These are phyloP conservation scores for Apiotrichum mycotoxinovorans DNA, from an alignment of 1,284 basidiomycete species.

Conservation along the genomic window DNA sequence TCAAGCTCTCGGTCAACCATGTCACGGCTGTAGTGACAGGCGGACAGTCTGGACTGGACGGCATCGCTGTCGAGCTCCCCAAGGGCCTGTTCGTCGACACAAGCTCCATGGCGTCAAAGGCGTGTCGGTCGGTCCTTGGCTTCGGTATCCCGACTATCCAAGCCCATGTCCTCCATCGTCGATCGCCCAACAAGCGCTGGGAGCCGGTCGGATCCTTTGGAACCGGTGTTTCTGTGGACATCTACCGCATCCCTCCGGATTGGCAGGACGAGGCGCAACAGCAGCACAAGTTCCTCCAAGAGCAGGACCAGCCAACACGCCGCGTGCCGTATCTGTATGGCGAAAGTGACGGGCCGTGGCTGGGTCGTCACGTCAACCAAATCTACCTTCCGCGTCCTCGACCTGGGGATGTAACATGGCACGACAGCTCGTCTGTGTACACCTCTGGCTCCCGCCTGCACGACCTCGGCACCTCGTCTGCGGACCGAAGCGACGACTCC, in stretches of 20 bases:
- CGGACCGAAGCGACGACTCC: slow-evolving; percentile 6
- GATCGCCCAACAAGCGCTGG: slow-evolving; percentile 54
- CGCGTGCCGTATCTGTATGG: slow-evolving; percentile 62
- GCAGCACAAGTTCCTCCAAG: slow-evolving; percentile 66
- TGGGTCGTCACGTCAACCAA: slow-evolving; percentile 26
- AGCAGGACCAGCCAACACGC: slow-evolving; percentile 66
- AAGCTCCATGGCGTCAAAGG: slow-evolving; percentile 68
- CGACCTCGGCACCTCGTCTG: slow-evolving; percentile 10
- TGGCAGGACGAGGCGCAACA: slow-evolving; percentile 57
- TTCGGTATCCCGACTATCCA: slow-evolving; percentile 24
- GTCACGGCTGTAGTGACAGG: slow-evolving; percentile 60
- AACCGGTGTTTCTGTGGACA: slow-evolving; percentile 62
- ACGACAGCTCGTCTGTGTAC: background rate
- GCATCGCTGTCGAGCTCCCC: slow-evolving; percentile 59
- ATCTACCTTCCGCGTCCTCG: slow-evolving; percentile 35
- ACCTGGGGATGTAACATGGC: background rate
- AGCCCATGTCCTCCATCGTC: slow-evolving; percentile 21
- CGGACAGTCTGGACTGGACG: slow-evolving; percentile 55
- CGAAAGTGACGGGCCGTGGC: slow-evolving; percentile 22
- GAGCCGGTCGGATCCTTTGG: slow-evolving; percentile 61
- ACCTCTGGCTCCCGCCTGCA: background rate
- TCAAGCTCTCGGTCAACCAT: slow-evolving; percentile 60
- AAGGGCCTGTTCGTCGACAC: slow-evolving; percentile 63
- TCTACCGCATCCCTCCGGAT: slow-evolving; percentile 63
- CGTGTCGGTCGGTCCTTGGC: slow-evolving; percentile 45